Conservation (phyloP, 106 monocot species). For the Alisma plantagoaquatica region DNA sequence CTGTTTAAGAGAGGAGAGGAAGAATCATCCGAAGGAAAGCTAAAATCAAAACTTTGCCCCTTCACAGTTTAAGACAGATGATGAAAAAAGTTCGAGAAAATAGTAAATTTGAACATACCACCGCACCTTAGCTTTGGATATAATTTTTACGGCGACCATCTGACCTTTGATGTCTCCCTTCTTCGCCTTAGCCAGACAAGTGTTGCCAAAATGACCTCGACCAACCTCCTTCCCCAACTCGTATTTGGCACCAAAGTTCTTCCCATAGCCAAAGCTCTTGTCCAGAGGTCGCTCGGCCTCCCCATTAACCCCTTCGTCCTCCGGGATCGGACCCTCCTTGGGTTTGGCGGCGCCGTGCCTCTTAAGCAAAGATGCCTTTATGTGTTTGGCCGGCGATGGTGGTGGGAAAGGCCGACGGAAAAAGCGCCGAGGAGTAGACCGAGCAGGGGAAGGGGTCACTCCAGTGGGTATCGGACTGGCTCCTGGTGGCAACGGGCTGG, state of each 20-base stretch:
- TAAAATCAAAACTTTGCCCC: not conserved
- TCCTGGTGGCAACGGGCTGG: constrained; percentile 37
- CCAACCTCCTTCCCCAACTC: constrained; percentile 86
- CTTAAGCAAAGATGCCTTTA: constrained; percentile 57
- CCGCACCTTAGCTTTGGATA: constrained; percentile 78
- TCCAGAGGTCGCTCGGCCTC: constrained; percentile 40
- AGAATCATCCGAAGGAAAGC: not conserved
- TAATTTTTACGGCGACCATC: constrained; percentile 74
- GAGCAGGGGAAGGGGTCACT: constrained; percentile 58
- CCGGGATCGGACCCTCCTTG: constrained; percentile 48
- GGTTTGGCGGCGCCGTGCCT: constrained; percentile 38
- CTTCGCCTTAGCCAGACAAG: constrained; percentile 54
- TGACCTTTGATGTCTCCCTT: constrained; percentile 71
- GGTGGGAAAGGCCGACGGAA: constrained; percentile 68
- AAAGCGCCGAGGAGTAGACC: constrained; percentile 58
- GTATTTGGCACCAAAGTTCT: constrained; percentile 65
- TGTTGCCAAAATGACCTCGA: constrained; percentile 77
- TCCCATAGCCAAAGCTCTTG: constrained; percentile 67
- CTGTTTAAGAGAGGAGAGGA: too few relatives aligned
- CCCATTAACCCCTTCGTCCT: constrained; percentile 19
- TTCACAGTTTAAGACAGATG: not conserved
- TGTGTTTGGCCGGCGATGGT: constrained; percentile 87
- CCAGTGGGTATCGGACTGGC: constrained; percentile 13
- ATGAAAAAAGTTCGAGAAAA: too few relatives aligned
- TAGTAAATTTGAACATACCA: not conserved